phyloP scores from a whole-genome alignment of 768 basidiomycete genomes.

The Tricholoma sp. region DNA sequence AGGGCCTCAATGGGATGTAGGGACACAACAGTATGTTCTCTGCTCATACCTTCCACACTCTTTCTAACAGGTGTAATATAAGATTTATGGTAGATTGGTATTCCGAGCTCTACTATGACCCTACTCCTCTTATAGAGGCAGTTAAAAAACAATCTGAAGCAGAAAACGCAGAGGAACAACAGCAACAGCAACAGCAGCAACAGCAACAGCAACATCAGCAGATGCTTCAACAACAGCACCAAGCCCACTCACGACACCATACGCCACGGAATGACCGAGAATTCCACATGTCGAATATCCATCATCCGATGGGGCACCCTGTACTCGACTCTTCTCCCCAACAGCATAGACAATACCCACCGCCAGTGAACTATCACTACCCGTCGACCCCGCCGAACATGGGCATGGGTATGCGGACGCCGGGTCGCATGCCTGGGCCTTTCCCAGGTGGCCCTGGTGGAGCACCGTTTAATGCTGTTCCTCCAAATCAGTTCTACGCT shows the following conservation, averaged over 20 bases:
- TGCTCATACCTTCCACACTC: background rate
- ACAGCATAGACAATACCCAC: conserved; percentile 18
- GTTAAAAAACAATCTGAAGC: conserved; percentile 43
- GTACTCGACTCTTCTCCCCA: conserved; percentile 25
- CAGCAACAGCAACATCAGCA: conserved; percentile 26
- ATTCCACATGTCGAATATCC: conserved; percentile 22
- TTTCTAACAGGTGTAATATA: background rate
- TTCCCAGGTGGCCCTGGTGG: conserved; percentile 26
- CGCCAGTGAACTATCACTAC: conserved; percentile 26
- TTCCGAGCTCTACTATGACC: conserved; percentile 71
- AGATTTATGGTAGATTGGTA: conserved; percentile 76
- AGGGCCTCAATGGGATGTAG: conserved; percentile 85
- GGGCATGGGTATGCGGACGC: conserved; percentile 20
- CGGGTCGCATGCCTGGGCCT: conserved; percentile 22
- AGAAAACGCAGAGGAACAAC: conserved; percentile 32
- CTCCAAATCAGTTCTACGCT: conserved; percentile 27
- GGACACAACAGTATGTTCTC: conserved; percentile 73
- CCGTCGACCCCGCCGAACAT: conserved; percentile 28
- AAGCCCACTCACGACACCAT: conserved; percentile 25
- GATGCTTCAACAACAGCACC: conserved; percentile 23
- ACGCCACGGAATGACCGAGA: conserved; percentile 27
- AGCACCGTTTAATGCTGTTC: conserved; percentile 27
- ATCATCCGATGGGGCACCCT: conserved; percentile 23
- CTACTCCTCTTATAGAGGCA: conserved; percentile 52
- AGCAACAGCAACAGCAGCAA: conserved; percentile 3